Evolutionary conservation across 768 basidiomycete genomes (phyloP).

Genomic region (Jaapia argillacea): DNA sequence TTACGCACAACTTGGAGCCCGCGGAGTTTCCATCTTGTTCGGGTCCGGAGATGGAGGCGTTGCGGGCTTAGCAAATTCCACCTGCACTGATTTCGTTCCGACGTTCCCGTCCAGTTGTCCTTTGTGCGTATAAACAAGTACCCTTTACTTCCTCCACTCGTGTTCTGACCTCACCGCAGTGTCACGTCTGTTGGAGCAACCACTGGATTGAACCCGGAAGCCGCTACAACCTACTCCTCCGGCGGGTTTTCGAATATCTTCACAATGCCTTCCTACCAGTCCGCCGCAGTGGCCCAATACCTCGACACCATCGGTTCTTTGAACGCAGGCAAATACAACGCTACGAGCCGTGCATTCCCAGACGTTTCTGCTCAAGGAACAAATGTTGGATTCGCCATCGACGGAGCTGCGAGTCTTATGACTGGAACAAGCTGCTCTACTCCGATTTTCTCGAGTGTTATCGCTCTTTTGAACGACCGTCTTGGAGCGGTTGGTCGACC

Average conservation of each 20-base stretch:
- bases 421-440: slow-evolving; percentile 23
- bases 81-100: slow-evolving; percentile 22
- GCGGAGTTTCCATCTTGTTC: slow-evolving; percentile 26
- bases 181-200: slow-evolving; percentile 27
- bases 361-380: slow-evolving; percentile 33
- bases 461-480: slow-evolving; percentile 24
- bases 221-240: slow-evolving; percentile 20
- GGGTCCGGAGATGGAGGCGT: slow-evolving; percentile 29
- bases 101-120: slow-evolving; percentile 27
- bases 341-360: slow-evolving; percentile 34
- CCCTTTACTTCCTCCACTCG: not conserved
- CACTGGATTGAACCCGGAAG: slow-evolving; percentile 17
- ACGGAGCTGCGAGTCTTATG: slow-evolving; percentile 10
- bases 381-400: slow-evolving; percentile 19
- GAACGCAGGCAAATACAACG: slow-evolving; percentile 20
- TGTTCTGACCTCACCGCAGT: slow-evolving; percentile 8
- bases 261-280: slow-evolving; percentile 25
- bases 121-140: slow-evolving; percentile 19
- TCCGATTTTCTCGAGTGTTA: slow-evolving; percentile 22
- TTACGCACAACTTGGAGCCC: slow-evolving; percentile 25
- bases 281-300: slow-evolving; percentile 24
- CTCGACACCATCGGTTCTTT: slow-evolving; percentile 20
- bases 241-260: slow-evolving; percentile 28
- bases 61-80: slow-evolving; percentile 16
- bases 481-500: slow-evolving; percentile 17